phyloP scores from a whole-genome alignment of 768 basidiomycete species.

The Clavaria fumosa region DNA sequence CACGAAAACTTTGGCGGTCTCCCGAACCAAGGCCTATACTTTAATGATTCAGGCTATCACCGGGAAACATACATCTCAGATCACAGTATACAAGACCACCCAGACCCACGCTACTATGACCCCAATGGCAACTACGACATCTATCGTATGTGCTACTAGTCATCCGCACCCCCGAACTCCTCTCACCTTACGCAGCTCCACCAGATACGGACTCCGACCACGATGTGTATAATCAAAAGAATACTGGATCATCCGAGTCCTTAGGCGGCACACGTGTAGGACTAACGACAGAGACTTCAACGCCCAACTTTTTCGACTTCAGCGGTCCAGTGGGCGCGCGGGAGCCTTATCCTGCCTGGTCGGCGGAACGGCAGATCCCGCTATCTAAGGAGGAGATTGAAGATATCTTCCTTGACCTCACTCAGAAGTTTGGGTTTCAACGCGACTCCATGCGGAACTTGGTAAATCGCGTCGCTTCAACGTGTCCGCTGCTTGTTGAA shows the following conservation, averaged over 20 bases:
- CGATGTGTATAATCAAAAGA: constrained; percentile 54
- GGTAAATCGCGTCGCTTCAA: constrained; percentile 33
- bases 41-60: no score
- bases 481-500: no score
- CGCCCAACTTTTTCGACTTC: constrained; percentile 59
- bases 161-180: not conserved
- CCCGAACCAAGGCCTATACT: no score
- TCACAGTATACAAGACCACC: no score
- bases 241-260: constrained; percentile 64
- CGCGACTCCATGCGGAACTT: constrained; percentile 91
- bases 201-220: constrained; percentile 79
- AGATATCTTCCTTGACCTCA: constrained; percentile 92
- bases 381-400: constrained; percentile 98
- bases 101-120: constrained; percentile 56
- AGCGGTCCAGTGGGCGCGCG: constrained; percentile 36
- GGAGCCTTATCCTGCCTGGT: constrained; percentile 94
- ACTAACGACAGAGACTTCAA: constrained; percentile 57
- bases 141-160: constrained; percentile 31
- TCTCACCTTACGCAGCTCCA: constrained; percentile 30
- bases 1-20: no score
- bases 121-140: constrained; percentile 44
- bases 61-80: no score
- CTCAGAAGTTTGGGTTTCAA: constrained; percentile 99
- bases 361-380: constrained; percentile 82
- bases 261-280: constrained; percentile 45